Percentiles rank a stretch among this genome's conserved stretches.
Conservation (phyloP, 2,329 filamentous ascomycete genomes). For the Beauveria asiatica region DNA sequence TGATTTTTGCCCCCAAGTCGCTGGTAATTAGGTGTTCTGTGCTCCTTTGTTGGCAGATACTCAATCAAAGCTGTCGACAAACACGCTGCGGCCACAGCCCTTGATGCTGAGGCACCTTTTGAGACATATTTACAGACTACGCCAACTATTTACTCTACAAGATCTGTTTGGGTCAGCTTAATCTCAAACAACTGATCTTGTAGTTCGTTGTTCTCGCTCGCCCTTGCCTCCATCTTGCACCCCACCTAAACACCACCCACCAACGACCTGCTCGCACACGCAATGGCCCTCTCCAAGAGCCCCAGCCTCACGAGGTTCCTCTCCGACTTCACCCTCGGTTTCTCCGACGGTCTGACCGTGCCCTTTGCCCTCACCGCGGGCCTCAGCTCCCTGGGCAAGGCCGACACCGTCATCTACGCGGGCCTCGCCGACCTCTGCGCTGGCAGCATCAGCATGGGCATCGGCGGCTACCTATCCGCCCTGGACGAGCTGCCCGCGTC, state of each 20-base stretch:
- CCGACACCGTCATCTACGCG: slow-evolving; percentile 56
- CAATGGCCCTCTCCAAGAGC: slow-evolving; percentile 18
- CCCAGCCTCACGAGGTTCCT: slow-evolving; percentile 34
- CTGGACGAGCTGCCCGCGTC: slow-evolving; percentile 24
- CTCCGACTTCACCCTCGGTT: slow-evolving; percentile 61
- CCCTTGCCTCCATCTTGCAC: background rate
- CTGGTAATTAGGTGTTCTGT: background rate
- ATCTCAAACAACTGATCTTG: background rate
- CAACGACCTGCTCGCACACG: background rate
- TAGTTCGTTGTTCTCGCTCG: background rate
- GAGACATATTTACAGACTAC: background rate
- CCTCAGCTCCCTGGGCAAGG: slow-evolving; percentile 50
- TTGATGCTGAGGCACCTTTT: too few species aligned
- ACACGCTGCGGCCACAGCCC: too few species aligned
- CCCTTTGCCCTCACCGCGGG: slow-evolving; percentile 68
- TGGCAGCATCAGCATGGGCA: slow-evolving; percentile 65
- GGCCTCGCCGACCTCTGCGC: slow-evolving; percentile 64
- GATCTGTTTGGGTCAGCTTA: background rate
- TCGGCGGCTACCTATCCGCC: slow-evolving; percentile 61
- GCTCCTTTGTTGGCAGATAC: background rate
- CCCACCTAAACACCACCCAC: background rate
- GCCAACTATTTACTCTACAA: background rate
- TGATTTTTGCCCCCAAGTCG: background rate
- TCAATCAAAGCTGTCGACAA: too few species aligned
- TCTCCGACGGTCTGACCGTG: slow-evolving; percentile 66